Evolutionary conservation across 1,139 yeast species (phyloP).

Genomic region (Yamadazyma taylorii): DNA sequence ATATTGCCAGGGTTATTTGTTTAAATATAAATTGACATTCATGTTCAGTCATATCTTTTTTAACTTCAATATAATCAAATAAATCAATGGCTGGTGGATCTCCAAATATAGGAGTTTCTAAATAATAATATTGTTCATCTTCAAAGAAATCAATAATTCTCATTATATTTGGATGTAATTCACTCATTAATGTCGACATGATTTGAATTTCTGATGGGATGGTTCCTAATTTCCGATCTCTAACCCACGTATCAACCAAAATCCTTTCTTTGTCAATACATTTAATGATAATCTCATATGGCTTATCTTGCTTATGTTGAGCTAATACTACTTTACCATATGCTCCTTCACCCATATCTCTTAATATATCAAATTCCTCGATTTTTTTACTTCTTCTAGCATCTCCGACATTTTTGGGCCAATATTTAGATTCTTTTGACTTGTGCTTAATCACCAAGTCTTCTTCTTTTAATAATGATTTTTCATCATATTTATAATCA

Average conservation of each 20-base stretch:
- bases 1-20: conserved; percentile 76
- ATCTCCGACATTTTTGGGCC: conserved; percentile 61
- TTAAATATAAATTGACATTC: conserved; percentile 77
- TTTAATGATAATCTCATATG: conserved; percentile 74
- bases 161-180: conserved; percentile 86
- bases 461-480: conserved; percentile 44
- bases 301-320: conserved; percentile 60
- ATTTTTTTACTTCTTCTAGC: conserved; percentile 66
- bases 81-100: conserved; percentile 86
- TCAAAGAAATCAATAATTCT: conserved; percentile 87
- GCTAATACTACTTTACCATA: conserved; percentile 91
- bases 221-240: conserved; percentile 87
- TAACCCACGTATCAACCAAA: conserved; percentile 94
- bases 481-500: conserved; percentile 15
- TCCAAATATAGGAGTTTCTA: conserved; percentile 90
- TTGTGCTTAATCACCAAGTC: conserved; percentile 40
- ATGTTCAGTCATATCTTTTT: conserved; percentile 70
- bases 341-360: conserved; percentile 94
- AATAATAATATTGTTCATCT: conserved; percentile 81
- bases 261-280: conserved; percentile 90
- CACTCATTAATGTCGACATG: conserved; percentile 71
- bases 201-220: conserved; percentile 94
- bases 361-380: conserved; percentile 65
- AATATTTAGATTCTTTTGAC: conserved; percentile 35
- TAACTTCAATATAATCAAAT: conserved; percentile 86